Conservation (phyloP, 2,329 filamentous ascomycete genomes). For the Escovopsis sp. region DNA sequence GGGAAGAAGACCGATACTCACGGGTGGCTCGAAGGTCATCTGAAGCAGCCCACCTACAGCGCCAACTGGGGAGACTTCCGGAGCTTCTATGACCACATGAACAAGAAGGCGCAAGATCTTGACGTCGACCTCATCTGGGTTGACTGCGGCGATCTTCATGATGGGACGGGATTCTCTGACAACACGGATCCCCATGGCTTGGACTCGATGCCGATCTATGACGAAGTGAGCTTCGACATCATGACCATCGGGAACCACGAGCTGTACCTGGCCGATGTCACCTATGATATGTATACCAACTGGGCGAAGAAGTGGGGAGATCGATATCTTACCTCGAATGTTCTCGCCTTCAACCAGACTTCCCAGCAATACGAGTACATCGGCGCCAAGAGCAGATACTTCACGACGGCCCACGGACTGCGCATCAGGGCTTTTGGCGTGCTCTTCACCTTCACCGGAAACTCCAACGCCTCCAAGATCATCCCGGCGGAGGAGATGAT, state of each 20-base stretch:
- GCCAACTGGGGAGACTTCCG: conserved; percentile 54
- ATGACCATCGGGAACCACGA: conserved; percentile 44
- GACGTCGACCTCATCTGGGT: conserved; percentile 45
- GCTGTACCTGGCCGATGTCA: conserved; percentile 46
- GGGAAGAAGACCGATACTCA: conserved; percentile 48
- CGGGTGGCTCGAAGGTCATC: conserved; percentile 44
- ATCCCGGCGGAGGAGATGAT: conserved; percentile 36
- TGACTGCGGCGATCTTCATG: conserved; percentile 52
- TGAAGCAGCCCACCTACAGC: conserved; percentile 48
- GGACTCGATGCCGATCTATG: conserved; percentile 32
- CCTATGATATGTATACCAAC: conserved; percentile 45
- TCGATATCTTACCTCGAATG: conserved; percentile 30
- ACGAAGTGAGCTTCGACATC: conserved; percentile 28
- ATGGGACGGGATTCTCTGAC: conserved; percentile 49
- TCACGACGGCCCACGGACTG: conserved; percentile 26
- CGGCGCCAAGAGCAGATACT: conserved; percentile 29
- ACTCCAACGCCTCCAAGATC: conserved; percentile 46
- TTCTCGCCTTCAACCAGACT: conserved; percentile 26
- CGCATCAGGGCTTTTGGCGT: conserved; percentile 31
- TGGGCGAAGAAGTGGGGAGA: conserved; percentile 42
- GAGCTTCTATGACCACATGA: conserved; percentile 45
- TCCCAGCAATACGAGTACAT: conserved; percentile 26
- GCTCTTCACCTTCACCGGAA: conserved; percentile 36
- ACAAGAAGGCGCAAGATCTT: conserved; percentile 38
- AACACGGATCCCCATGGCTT: conserved; percentile 42